Base-by-base conservation (phyloP, 2,329 filamentous ascomycete genomes). In the Purpureocillium takamizusanense region DNA sequence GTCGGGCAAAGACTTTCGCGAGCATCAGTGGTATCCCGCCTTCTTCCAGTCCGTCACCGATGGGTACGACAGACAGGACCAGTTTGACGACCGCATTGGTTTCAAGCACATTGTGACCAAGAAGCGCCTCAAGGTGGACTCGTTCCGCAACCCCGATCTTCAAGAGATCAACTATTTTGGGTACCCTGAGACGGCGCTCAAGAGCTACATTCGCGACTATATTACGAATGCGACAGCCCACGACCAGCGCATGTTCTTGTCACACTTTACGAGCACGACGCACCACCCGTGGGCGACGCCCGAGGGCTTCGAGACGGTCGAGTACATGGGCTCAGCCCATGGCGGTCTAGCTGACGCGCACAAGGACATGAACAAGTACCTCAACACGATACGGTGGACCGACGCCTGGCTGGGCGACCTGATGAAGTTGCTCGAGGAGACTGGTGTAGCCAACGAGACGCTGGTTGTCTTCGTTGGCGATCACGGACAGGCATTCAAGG, bases 401-500 rank as follows among this genome's bases (percentile, higher is more conserved):
- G 57, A 60, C 28, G 42, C 40, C 4, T 61, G 57, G 55, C 40
- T 61, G 34, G 51, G 50, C 3, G 44, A 52, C 32, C 43, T 61
- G 18, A 49, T 61, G 39, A 41, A 53, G 4, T 34, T 60, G 1
- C 39, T 60, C 1, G 54, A 61, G 4, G 48, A 59, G 15, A 46
- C 55, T 23, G 54, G 54, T 3, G 46, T 58, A 4, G 52, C 57
- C 4, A 53, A 60, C 30, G 54, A 60, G 36, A 61, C 57, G 1
- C 31, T 61, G n/a, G 45, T 60, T 7, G 45, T 61, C 2, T 51
- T 56, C 10, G 54, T 57, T 7, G 57, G 57, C 2, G 57, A 61
- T n/a, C 57, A 61, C n/a, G 57, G 56, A 1, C 49, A 55, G n/a
- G 57, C 56, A 0, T 47, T 61, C 27, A 49, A 52, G 1, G 57